phyloP scores from a whole-genome alignment of 148 eudicot genomes.

The Rhododendron molle region DNA sequence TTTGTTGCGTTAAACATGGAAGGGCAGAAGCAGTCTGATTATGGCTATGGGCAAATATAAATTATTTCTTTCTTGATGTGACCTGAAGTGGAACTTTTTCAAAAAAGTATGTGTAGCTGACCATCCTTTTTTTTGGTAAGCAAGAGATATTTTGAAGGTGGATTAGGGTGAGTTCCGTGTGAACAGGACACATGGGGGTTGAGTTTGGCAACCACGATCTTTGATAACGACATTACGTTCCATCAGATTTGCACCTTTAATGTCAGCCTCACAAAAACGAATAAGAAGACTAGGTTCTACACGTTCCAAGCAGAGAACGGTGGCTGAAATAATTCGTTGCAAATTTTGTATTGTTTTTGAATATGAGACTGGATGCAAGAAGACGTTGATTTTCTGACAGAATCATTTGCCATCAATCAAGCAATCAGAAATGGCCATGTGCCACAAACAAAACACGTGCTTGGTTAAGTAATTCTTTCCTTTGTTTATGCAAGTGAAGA shows the following conservation, averaged over 20 bases:
- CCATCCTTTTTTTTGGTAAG: background rate
- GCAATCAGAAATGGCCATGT: background rate
- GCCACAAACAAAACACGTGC: background rate
- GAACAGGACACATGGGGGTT: background rate
- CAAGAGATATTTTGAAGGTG: conserved; percentile 1
- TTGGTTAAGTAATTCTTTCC: background rate
- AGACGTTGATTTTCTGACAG: background rate
- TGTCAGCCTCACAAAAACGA: background rate
- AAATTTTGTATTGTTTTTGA: background rate
- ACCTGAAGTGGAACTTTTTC: background rate
- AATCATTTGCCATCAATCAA: background rate
- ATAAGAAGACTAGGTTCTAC: background rate
- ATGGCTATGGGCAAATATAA: background rate
- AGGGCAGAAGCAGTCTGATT: background rate
- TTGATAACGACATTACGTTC: background rate
- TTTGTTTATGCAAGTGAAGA: background rate
- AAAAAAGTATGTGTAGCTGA: background rate
- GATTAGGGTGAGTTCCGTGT: background rate
- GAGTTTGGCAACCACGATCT: background rate
- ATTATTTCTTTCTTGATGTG: background rate
- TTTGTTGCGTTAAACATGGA: background rate
- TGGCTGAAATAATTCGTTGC: background rate
- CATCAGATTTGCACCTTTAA: background rate
- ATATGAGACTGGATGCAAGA: background rate
- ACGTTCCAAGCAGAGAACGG: background rate